Evolutionary conservation across 2,329 filamentous ascomycete species (phyloP).

Genomic region (Phoma sp.): DNA sequence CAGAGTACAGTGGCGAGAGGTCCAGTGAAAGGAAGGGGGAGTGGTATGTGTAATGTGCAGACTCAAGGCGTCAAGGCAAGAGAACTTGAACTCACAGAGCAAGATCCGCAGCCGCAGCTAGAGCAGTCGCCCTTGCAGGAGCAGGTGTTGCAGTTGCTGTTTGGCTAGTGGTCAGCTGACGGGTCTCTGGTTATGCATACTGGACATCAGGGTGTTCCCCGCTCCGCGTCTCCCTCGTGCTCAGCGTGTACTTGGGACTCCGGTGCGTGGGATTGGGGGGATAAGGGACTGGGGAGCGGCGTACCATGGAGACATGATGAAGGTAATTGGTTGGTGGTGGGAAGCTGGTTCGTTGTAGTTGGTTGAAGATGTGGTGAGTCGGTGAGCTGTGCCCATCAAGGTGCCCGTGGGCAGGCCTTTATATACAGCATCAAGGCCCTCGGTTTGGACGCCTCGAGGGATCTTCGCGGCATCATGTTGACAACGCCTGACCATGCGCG

Average conservation of each 20-base stretch:
- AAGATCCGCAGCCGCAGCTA: constrained; percentile 40
- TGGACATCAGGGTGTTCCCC: constrained; percentile 29
- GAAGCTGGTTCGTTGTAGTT: constrained; percentile 14
- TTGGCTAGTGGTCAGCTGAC: constrained; percentile 4
- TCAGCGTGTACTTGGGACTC: not conserved
- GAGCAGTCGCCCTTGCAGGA: constrained; percentile 41
- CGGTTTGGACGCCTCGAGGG: not conserved
- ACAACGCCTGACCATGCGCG: constrained; percentile 12
- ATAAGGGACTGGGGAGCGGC: constrained; percentile 8
- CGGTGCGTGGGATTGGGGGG: not conserved
- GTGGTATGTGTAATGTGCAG: not conserved
- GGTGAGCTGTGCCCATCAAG: constrained; percentile 30
- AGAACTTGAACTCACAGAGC: constrained; percentile 27
- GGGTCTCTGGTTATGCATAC: constrained; percentile 4
- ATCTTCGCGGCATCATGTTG: not conserved
- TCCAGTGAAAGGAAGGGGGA: not conserved
- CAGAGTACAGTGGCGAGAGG: no score
- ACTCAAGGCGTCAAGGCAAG: not conserved
- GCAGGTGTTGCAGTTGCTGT: constrained; percentile 39
- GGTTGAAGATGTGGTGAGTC: constrained; percentile 9
- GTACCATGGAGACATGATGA: constrained; percentile 37
- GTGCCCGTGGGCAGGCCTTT: constrained; percentile 24
- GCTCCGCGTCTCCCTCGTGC: not conserved
- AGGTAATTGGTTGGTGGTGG: constrained; percentile 17
- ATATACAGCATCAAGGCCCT: constrained; percentile 19